These are phyloP conservation scores for Brasenia schreberi DNA, from an alignment of 164 flowering plant species.

Conservation along the genomic window DNA sequence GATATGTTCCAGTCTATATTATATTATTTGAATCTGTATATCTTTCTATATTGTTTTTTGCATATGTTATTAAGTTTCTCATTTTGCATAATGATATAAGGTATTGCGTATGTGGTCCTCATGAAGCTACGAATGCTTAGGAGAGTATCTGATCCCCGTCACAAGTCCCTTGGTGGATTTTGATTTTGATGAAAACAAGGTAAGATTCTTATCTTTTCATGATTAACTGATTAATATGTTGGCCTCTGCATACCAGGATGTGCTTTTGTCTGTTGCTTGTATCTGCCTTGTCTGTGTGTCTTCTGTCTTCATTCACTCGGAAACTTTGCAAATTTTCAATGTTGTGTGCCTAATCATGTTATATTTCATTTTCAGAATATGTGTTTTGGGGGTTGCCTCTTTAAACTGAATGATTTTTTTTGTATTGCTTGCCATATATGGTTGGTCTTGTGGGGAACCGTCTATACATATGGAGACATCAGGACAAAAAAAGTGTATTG, in stretches of 20 bases:
- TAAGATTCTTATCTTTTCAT: conserved; percentile 10
- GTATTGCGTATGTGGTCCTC: conserved; percentile 87
- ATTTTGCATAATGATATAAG: conserved; percentile 18
- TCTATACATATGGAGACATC: conserved; percentile 74
- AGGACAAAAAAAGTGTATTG: conserved; percentile 55
- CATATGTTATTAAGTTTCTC: not conserved
- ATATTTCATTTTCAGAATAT: no score
- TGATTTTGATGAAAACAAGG: conserved; percentile 97
- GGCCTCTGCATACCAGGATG: no score
- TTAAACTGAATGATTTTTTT: not conserved
- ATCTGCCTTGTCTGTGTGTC: no score
- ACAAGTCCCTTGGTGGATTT: conserved; percentile 50
- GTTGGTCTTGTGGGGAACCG: conserved; percentile 80
- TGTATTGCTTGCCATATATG: conserved; percentile 29
- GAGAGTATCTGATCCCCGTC: conserved; percentile 45
- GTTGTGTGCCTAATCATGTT: no score
- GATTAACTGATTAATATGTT: no score
- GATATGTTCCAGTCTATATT: no score
- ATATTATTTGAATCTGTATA: no score
- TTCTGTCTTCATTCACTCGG: no score
- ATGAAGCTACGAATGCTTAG: conserved; percentile 55
- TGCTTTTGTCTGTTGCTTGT: no score
- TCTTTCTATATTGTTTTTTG: no score
- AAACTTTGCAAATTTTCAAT: no score
- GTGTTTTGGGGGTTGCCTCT: not conserved